A percentile compares a stretch with the other conserved stretches of the same genome.
Conservation (phyloP, 2,329 filamentous ascomycete genomes). For the Fusarium albosuccineum region DNA sequence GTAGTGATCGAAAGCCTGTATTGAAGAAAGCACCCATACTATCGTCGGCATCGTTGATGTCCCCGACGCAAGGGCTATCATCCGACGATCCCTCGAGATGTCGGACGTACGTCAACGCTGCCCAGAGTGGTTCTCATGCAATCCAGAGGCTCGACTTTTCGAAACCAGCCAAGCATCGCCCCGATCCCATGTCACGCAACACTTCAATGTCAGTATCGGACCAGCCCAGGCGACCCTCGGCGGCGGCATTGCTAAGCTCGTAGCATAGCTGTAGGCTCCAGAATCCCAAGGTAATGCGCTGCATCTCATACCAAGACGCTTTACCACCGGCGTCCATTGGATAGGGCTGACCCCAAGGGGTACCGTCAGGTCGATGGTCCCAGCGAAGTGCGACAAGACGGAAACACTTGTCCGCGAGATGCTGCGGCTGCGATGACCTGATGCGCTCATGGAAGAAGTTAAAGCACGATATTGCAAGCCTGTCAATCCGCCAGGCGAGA, state of each 20-base stretch:
- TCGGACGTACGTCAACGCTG: conserved; percentile 18
- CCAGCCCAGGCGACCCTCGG: conserved; percentile 24
- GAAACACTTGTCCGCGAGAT: conserved; percentile 21
- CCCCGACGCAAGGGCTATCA: conserved; percentile 15
- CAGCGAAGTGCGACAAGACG: conserved; percentile 9
- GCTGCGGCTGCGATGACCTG: conserved; percentile 7
- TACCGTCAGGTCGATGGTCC: conserved; percentile 10
- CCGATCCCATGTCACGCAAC: conserved; percentile 22
- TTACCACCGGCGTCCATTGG: conserved; percentile 13
- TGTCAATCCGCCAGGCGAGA: conserved; percentile 16
- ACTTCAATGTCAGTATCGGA: conserved; percentile 2
- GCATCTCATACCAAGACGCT: conserved; percentile 32
- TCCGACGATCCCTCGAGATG: conserved; percentile 3
- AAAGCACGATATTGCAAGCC: conserved; percentile 20
- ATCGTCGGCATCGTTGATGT: conserved; percentile 2
- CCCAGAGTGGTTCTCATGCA: conserved; percentile 19
- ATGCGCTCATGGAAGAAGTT: conserved; percentile 22
- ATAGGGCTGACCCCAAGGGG: conserved; percentile 20
- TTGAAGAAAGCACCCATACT: conserved; percentile 18
- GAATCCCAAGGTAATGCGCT: conserved; percentile 22
- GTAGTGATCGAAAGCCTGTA: conserved; percentile 17
- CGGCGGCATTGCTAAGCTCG: conserved; percentile 30
- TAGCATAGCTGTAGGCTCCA: conserved; percentile 29
- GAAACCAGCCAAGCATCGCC: background rate
- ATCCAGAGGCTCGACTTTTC: conserved; percentile 13